Conservation (phyloP, 2,329 filamentous ascomycete species). For the Penicillium sp. region DNA sequence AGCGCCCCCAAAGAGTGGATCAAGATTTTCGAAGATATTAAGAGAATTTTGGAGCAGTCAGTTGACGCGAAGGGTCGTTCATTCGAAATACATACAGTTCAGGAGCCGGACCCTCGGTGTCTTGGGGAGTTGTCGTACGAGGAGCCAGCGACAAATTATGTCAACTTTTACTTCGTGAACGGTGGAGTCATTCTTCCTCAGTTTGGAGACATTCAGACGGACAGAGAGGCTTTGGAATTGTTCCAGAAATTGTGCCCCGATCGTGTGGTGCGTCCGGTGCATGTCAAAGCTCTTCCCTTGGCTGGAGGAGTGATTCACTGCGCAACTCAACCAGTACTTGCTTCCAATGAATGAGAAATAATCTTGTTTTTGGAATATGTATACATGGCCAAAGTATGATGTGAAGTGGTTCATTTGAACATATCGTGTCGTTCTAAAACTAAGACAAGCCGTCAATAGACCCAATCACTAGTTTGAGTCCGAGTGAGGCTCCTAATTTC, state of each 20-base stretch:
- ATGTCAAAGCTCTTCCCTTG: slow-evolving; percentile 25
- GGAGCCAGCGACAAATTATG: slow-evolving; percentile 28
- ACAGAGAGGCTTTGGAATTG: slow-evolving; percentile 20
- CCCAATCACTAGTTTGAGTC: no score
- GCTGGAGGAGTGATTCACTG: slow-evolving; percentile 33
- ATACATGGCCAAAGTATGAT: no score
- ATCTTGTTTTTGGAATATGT: neutral
- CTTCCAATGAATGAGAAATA: neutral
- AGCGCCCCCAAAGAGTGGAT: slow-evolving; percentile 16
- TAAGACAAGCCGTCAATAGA: no score
- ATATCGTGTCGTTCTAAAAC: no score
- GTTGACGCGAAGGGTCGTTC: slow-evolving; percentile 25
- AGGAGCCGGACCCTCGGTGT: slow-evolving; percentile 23
- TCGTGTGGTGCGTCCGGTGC: slow-evolving; percentile 21
- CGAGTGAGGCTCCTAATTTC: neutral
- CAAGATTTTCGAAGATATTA: slow-evolving; percentile 24
- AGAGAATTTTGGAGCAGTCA: slow-evolving; percentile 8
- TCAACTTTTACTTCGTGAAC: slow-evolving; percentile 35
- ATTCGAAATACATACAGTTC: slow-evolving; percentile 23
- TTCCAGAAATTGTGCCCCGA: slow-evolving; percentile 26
- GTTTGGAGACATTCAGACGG: slow-evolving; percentile 25
- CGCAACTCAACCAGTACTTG: slow-evolving; percentile 24
- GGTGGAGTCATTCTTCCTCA: slow-evolving; percentile 29
- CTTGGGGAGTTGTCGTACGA: slow-evolving; percentile 9
- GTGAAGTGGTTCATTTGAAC: no score